These are phyloP conservation scores for Cyamopsis tetragonoloba DNA, from an alignment of 306 rosid species.

Conservation along the genomic window DNA sequence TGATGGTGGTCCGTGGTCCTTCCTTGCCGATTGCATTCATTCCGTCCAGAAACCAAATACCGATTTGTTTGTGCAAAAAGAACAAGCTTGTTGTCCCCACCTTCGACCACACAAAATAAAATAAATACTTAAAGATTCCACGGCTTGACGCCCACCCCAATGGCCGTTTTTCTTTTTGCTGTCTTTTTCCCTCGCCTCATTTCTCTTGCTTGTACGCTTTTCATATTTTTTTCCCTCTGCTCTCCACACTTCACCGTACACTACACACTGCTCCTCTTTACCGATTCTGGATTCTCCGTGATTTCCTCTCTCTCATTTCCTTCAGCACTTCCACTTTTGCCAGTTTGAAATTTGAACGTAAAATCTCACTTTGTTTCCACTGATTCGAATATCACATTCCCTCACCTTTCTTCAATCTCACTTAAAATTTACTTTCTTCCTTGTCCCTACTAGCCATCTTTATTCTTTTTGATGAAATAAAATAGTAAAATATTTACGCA, in stretches of 20 bases:
- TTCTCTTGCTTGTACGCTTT: conserved; percentile 24
- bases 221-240: background rate
- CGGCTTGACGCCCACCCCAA: conserved; percentile 31
- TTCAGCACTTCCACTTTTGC: background rate
- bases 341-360: conserved; percentile 28
- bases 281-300: conserved; percentile 26
- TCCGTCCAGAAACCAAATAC: background rate
- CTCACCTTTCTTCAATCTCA: background rate
- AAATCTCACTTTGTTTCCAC: background rate
- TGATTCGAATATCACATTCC: conserved; percentile 1
- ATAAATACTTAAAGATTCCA: conserved; percentile 21
- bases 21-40: background rate
- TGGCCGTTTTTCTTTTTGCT: conserved; percentile 10
- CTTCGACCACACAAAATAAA: conserved; percentile 21
- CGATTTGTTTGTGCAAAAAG: background rate
- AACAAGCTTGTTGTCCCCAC: conserved; percentile 27
- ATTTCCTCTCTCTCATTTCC: conserved; percentile 13
- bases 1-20: conserved; percentile 28
- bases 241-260: conserved; percentile 21
- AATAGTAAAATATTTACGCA: too few species aligned
- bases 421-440: background rate
- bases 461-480: background rate
- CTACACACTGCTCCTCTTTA: background rate
- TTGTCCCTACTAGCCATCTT: background rate
- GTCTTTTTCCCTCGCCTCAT: conserved; percentile 23